These are phyloP conservation scores for Corymbia citriodora DNA, from an alignment of 441 rosid genomes.

Conservation along the genomic window DNA sequence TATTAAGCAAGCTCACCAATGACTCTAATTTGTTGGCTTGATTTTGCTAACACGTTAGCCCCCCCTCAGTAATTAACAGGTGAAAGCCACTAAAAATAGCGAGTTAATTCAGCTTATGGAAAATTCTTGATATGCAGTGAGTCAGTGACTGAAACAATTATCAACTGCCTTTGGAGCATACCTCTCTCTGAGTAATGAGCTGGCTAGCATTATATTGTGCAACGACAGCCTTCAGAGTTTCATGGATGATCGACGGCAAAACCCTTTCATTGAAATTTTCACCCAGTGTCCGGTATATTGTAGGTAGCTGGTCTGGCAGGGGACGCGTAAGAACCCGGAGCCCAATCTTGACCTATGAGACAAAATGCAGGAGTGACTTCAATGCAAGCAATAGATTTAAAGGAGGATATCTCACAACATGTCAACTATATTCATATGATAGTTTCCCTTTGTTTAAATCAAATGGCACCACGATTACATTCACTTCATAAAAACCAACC, in stretches of 20 bases:
- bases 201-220: constrained; percentile 98
- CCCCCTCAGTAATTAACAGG: not conserved
- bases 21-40: not conserved
- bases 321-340: constrained; percentile 97
- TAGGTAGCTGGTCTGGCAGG: constrained; percentile 55
- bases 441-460: not conserved
- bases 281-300: constrained; percentile 71
- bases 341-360: constrained; percentile 75
- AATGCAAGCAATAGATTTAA: not conserved
- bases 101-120: not conserved
- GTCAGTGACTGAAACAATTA: not conserved
- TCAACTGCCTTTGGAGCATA: constrained; percentile 5
- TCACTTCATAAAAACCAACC: not conserved
- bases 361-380: not conserved
- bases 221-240: constrained; percentile 90
- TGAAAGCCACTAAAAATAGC: not conserved
- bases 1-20: not conserved
- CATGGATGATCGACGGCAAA: constrained; percentile 81
- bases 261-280: constrained; percentile 89
- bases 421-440: not conserved
- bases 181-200: constrained; percentile 95
- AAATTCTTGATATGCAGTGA: not conserved
- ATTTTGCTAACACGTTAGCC: not conserved
- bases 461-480: not conserved
- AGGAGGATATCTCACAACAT: not conserved